Conservation (phyloP, 2,329 filamentous ascomycete species). For the Pezicula neosporulosa region DNA sequence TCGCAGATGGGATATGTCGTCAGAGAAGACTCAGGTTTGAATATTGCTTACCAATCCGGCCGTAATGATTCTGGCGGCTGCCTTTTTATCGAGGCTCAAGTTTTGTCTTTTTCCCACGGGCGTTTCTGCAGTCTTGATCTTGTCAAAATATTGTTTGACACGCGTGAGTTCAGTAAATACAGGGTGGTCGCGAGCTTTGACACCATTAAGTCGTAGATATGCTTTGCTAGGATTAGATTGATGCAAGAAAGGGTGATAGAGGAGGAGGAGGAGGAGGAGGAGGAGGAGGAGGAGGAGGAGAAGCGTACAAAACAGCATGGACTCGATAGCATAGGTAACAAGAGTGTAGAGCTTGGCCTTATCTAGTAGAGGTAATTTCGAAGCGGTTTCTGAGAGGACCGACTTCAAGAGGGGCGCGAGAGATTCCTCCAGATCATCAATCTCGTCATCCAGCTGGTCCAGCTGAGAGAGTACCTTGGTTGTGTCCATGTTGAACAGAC, state of each 20-base stretch:
- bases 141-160: slow-evolving; percentile 87
- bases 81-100: slow-evolving; percentile 64
- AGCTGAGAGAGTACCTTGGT: slow-evolving; percentile 25
- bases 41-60: slow-evolving; percentile 64
- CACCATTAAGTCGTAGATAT: slow-evolving; percentile 73
- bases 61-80: slow-evolving; percentile 78
- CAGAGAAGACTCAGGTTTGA: not conserved
- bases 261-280: slow-evolving; percentile 4
- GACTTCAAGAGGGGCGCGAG: slow-evolving; percentile 70
- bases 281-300: not conserved
- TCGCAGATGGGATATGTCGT: not conserved
- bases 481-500: slow-evolving; percentile 35
- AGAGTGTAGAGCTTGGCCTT: slow-evolving; percentile 93
- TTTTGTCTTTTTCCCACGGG: slow-evolving; percentile 50
- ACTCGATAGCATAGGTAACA: slow-evolving; percentile 84
- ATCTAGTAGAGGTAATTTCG: slow-evolving; percentile 85
- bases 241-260: not conserved
- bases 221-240: slow-evolving; percentile 40
- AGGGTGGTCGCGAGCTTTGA: slow-evolving; percentile 78
- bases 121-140: slow-evolving; percentile 76
- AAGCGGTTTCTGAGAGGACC: slow-evolving; percentile 62
- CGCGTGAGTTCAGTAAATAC: slow-evolving; percentile 83
- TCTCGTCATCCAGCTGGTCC: slow-evolving; percentile 64
- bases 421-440: slow-evolving; percentile 73
- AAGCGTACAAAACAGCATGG: slow-evolving; percentile 74